A percentile compares a stretch with the other conserved stretches of the same genome.
Conservation (phyloP, 1,139 yeast species). For the Debaryomyces sp. region DNA sequence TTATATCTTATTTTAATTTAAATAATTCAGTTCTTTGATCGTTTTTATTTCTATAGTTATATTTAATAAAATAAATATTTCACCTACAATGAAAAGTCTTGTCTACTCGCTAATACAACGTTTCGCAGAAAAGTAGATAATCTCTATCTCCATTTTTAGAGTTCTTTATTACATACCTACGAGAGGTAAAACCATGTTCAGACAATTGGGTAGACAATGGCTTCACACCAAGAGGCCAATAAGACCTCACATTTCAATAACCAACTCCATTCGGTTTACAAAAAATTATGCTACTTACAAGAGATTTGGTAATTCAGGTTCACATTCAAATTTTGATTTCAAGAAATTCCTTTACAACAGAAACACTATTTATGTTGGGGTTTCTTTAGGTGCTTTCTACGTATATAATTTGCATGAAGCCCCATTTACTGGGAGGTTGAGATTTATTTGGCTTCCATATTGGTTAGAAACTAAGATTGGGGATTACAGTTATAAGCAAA, state of each 20-base stretch:
- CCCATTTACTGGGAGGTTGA: slow-evolving; percentile 73
- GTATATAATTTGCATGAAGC: slow-evolving; percentile 73
- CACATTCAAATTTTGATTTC: slow-evolving; percentile 13
- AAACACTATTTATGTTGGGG: slow-evolving; percentile 21
- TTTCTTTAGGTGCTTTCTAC: slow-evolving; percentile 47
- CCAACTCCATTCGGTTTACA: background rate
- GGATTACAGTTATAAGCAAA: slow-evolving; percentile 62
- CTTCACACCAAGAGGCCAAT: background rate
- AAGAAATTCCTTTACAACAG: slow-evolving; percentile 19
- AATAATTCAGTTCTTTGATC: background rate
- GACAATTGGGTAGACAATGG: slow-evolving; percentile 2
- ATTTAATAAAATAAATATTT: background rate
- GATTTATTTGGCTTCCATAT: slow-evolving; percentile 75
- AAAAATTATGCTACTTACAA: slow-evolving; percentile 22
- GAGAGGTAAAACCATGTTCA: background rate
- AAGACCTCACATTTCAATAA: background rate
- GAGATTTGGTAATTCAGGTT: slow-evolving; percentile 20
- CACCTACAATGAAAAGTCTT: background rate
- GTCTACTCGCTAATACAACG: background rate
- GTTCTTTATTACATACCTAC: background rate
- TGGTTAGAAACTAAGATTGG: slow-evolving; percentile 72
- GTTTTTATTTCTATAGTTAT: background rate
- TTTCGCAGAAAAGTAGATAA: background rate
- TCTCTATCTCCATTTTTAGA: background rate
- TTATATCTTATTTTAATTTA: background rate